These are phyloP conservation scores for Zymoseptoria tritici DNA, from an alignment of 2,329 filamentous ascomycete species.

Conservation along the genomic window DNA sequence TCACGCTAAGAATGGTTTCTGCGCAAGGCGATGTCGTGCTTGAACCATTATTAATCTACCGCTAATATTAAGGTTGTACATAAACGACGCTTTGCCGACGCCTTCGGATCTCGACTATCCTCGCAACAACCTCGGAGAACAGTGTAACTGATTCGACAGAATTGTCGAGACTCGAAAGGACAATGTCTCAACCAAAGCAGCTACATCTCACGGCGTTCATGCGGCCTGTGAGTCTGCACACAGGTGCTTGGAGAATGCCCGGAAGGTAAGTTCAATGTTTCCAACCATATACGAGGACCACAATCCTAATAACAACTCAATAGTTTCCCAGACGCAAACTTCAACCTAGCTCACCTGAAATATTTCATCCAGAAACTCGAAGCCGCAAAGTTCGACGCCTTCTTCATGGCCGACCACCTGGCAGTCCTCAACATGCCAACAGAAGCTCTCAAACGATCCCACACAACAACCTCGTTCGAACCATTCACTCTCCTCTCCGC, in stretches of 20 bases:
- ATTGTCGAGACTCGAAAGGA: background rate
- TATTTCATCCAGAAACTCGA: conserved; percentile 48
- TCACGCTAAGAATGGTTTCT: background rate
- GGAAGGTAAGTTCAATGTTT: background rate
- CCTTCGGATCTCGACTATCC: background rate
- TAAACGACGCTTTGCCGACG: background rate
- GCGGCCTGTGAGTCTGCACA: conserved; percentile 47
- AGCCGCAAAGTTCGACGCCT: conserved; percentile 44
- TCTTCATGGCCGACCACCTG: conserved; percentile 46
- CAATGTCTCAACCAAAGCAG: conserved; percentile 2
- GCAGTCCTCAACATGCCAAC: conserved; percentile 36
- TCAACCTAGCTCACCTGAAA: conserved; percentile 48
- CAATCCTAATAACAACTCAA: conserved; percentile 47
- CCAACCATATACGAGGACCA: background rate
- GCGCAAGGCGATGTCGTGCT: background rate
- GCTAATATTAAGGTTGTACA: background rate
- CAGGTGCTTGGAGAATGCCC: conserved; percentile 30
- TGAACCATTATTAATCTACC: background rate
- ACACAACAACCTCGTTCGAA: conserved; percentile 53
- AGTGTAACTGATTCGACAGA: background rate
- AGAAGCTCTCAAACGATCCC: conserved; percentile 50
- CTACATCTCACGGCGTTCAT: conserved; percentile 12
- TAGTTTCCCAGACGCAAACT: conserved; percentile 50
- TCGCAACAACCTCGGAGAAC: background rate
- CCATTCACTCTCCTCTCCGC: conserved; percentile 36